Base-by-base conservation (phyloP, 768 basidiomycete species). In the Royoungia palumana region DNA sequence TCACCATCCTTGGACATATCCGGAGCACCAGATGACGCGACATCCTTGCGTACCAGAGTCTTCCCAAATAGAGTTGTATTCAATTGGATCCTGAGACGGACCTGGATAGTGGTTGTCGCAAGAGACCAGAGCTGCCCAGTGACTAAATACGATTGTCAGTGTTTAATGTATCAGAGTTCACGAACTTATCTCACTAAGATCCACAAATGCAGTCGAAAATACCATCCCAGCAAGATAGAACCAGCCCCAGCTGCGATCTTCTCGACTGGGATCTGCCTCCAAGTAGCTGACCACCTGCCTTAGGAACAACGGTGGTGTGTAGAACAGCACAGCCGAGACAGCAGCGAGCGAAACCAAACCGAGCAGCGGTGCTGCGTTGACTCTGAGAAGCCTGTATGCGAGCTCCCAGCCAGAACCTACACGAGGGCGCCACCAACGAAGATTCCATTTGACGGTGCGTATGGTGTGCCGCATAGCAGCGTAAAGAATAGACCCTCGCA, bases 21-120 rank as follows among this genome's bases (percentile, higher is more conserved):
- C 5, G 56, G 44, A 7, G 68, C 39, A 5, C 68, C 64, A 8
- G 79, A 80, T 3, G 85, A 87, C 1, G 88, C 89, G 21, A 87
- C 72, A 54, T 92, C 88, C 67, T 94, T 94, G 40, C 91, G 81
- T 13, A 89, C 80, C 14, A 94, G 78, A 0, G 89, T 93, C 70
- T 94, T 94, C 17, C 82, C 81, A 63, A 88, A 94, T 5, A 94
- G 73, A 46, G 84, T 77, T n/a, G 88, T 83, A 69, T 92, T 92
- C 40, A 94, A 73, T 60, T 93, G 88, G 28, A 85, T 75, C 41
- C 79, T 80, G 24, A 93, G 65, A 25, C 83, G 77, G 42, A 82
- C 80, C 70, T 90, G 85, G 24, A 93, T 66, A 5, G 73, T 77
- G 1, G 85, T 87, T 0, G 81, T 85, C 3, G 86, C 72, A 42